Evolutionary conservation across 2,329 filamentous ascomycete species (phyloP).

Genomic region (Ophiostoma populinum): DNA sequence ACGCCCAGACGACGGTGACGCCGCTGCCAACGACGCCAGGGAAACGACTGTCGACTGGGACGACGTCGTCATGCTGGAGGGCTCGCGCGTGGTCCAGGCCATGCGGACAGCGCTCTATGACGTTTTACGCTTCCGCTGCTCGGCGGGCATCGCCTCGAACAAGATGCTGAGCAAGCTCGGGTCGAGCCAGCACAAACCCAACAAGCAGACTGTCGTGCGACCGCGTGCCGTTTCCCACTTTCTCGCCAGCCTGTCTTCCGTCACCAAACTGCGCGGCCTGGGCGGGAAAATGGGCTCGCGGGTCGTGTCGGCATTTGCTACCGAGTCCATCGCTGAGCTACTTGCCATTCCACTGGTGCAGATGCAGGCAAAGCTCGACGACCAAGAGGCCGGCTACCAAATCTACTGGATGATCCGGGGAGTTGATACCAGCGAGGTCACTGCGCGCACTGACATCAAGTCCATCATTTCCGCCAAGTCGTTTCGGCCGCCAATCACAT

Average conservation of each 20-base stretch:
- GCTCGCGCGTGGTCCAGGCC: slow-evolving; percentile 70
- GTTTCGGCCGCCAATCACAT: slow-evolving; percentile 71
- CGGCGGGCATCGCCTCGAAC: slow-evolving; percentile 73
- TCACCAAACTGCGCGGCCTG: slow-evolving; percentile 88
- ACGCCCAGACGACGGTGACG: neutral
- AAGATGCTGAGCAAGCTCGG: slow-evolving; percentile 91
- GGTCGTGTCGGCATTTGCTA: slow-evolving; percentile 63
- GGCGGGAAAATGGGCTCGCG: slow-evolving; percentile 89
- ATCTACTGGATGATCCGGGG: slow-evolving; percentile 73
- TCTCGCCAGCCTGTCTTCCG: slow-evolving; percentile 72
- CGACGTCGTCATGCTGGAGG: slow-evolving; percentile 72
- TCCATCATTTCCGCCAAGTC: slow-evolving; percentile 96
- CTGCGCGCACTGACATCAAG: slow-evolving; percentile 81
- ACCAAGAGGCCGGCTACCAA: slow-evolving; percentile 66
- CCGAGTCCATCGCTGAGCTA: slow-evolving; percentile 62
- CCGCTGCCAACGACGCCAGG: slow-evolving; percentile 22
- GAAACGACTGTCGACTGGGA: slow-evolving; percentile 93
- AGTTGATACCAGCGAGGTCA: slow-evolving; percentile 76
- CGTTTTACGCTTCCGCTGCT: slow-evolving; percentile 73
- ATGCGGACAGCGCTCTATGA: slow-evolving; percentile 54
- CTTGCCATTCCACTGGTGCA: slow-evolving; percentile 56
- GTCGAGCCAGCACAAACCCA: slow-evolving; percentile 81
- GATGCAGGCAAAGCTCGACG: slow-evolving; percentile 59
- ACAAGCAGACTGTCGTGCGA: slow-evolving; percentile 84
- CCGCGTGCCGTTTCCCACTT: slow-evolving; percentile 70